Evolutionary conservation across 83 land plant genomes (phyloP), one percentile per base, ranked within the genome.

Genomic region (Picea mariana): DNA sequence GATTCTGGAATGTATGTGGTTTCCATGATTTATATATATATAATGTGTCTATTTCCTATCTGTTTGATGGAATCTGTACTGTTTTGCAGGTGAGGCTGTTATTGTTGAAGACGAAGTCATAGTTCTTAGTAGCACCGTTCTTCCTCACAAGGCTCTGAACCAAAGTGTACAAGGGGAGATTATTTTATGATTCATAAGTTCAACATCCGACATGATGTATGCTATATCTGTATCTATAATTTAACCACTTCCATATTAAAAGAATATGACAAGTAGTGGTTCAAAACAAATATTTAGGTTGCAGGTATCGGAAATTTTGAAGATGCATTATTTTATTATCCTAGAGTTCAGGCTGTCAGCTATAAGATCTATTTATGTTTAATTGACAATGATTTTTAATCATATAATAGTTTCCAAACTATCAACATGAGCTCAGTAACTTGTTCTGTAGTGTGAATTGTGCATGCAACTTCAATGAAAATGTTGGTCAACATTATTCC

Each of bases 31-130:
- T 0, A 13, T 55, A 12, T 9, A 49, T 49, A 49, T 9, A 49
- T 1, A 49, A 13, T 55, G 59, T 55, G 59, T 55, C 59, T 12
- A 55, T 13, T 55, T 13, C 59, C 59, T 55, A 55, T 55, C 59
- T 55, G 16, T 55, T 55, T 55, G 59, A 55, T 55, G 59, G 59
- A 55, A 55, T 69, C 47, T 69, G 7, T 34, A 16, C 40, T 69
- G 73, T 69, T 34, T 21, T 81, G 63, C 84, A 87, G 89, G 91
- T 49, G 91, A 89, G 58, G 89, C 77, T 77, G 91, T 89, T 18
- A 59, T 49, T 16, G 91, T 89, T 34, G 91, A 89, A 86, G 91
- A 89, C 80, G 91, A 89, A 82, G 91, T 89, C 1, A 87, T 89
- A 42, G 87, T 89, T 23, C 85, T 79, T 3, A 89, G 88, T 66